Evolutionary conservation across 2,329 filamentous ascomycete genomes (phyloP).

Genomic region (Neonectria hederae): DNA sequence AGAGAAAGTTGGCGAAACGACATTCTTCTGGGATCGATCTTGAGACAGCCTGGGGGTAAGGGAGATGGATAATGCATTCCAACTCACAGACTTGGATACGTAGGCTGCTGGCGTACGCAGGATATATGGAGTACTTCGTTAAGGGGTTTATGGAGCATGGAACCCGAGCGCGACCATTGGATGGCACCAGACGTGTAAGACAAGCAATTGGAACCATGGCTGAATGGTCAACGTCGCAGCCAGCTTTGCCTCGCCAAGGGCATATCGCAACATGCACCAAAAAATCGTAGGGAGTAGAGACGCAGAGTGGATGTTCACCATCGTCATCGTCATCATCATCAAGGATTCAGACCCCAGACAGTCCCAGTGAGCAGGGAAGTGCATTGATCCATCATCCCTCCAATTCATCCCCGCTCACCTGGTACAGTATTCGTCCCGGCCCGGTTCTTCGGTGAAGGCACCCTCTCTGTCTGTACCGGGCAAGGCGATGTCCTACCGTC

Average conservation of each 20-base stretch:
- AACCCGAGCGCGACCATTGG: slow-evolving; percentile 10
- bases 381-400: slow-evolving; percentile 18
- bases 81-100: not conserved
- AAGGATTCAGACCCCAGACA: slow-evolving; percentile 15
- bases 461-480: not conserved
- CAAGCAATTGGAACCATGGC: not conserved
- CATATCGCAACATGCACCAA: not conserved
- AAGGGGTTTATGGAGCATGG: not conserved
- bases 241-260: not conserved
- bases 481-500: not conserved
- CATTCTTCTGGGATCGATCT: slow-evolving; percentile 10
- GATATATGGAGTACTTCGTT: not conserved
- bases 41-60: slow-evolving; percentile 6
- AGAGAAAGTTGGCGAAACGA: not conserved
- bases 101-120: not conserved
- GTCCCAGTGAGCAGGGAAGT: not conserved
- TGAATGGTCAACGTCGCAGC: not conserved
- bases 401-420: slow-evolving; percentile 5
- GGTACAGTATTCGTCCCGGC: slow-evolving; percentile 1
- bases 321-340: slow-evolving; percentile 17
- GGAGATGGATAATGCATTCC: slow-evolving; percentile 20
- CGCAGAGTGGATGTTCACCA: slow-evolving; percentile 1
- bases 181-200: slow-evolving; percentile 9
- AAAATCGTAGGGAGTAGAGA: not conserved
- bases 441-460: slow-evolving; percentile 1